A percentile compares a stretch with the other conserved stretches of the same genome.
Evolutionary conservation across 2,329 filamentous ascomycete species (phyloP).

Genomic region (Diaporthe australafricana): DNA sequence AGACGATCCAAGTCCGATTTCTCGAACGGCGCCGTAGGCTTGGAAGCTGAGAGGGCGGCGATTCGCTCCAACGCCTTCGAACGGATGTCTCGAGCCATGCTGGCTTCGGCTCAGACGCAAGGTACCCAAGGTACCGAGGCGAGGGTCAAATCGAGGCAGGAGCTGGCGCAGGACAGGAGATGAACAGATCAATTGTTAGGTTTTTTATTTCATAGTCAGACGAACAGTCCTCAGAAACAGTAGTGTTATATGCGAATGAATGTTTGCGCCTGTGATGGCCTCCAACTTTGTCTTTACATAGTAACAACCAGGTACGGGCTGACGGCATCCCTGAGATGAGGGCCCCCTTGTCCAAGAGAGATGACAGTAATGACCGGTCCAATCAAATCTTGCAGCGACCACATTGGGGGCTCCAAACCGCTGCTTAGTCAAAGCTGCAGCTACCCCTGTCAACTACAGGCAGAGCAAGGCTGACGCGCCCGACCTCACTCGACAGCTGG

Average conservation of each 20-base stretch:
- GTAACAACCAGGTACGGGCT: slow-evolving; percentile 11
- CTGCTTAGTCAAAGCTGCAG: slow-evolving; percentile 40
- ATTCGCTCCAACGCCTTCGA: slow-evolving; percentile 74
- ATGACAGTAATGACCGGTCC: slow-evolving; percentile 28
- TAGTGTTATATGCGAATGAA: neutral
- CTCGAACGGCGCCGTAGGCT: slow-evolving; percentile 65
- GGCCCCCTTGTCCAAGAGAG: slow-evolving; percentile 26
- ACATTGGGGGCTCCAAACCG: neutral
- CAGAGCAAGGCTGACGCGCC: slow-evolving; percentile 61
- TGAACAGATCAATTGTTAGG: neutral
- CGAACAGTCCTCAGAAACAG: neutral
- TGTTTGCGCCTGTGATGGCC: slow-evolving; percentile 1
- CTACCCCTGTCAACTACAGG: slow-evolving; percentile 41
- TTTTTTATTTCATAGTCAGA: slow-evolving; percentile 2
- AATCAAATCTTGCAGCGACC: slow-evolving; percentile 18
- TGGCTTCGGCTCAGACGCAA: slow-evolving; percentile 31
- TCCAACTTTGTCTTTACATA: slow-evolving; percentile 18
- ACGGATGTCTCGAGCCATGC: slow-evolving; percentile 68
- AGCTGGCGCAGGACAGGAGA: neutral
- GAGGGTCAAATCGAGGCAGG: neutral
- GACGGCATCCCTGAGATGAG: slow-evolving; percentile 35
- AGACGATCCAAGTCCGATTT: slow-evolving; percentile 73
- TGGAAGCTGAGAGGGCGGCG: slow-evolving; percentile 69
- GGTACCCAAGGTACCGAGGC: neutral
- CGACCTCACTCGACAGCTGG: slow-evolving; percentile 37